Conservation (phyloP, 352 stramenopile species). For the Pythium monospermum region DNA sequence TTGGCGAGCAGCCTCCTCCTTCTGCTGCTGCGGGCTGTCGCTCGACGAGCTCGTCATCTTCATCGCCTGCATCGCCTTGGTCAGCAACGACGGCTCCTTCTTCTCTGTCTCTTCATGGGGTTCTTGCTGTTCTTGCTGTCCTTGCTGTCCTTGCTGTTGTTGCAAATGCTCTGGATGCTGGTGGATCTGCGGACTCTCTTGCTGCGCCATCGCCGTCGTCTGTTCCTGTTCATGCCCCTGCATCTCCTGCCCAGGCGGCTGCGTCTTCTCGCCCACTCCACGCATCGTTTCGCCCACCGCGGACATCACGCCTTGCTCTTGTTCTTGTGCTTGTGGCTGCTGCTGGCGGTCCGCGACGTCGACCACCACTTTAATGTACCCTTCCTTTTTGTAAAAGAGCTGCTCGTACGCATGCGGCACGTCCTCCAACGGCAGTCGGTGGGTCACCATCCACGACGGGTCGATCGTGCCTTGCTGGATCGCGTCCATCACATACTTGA, state of each 20-base stretch:
- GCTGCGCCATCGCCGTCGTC: background rate
- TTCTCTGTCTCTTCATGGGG: background rate
- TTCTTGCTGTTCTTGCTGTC: background rate
- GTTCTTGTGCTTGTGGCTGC: background rate
- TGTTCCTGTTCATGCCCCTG: background rate
- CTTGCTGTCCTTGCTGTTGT: background rate
- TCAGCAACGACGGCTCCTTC: slow-evolving; percentile 18
- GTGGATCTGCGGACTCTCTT: background rate
- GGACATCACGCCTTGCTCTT: background rate
- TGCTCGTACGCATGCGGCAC: slow-evolving; percentile 25
- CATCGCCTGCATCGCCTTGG: slow-evolving; percentile 18
- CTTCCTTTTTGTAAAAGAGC: slow-evolving; percentile 25
- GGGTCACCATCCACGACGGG: slow-evolving; percentile 22
- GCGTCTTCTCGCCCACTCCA: slow-evolving; percentile 1
- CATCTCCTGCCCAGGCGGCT: background rate
- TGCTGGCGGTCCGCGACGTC: background rate
- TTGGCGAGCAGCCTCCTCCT: no score
- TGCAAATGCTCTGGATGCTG: background rate
- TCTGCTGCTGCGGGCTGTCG: background rate
- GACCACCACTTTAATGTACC: slow-evolving; percentile 30
- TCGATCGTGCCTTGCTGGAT: slow-evolving; percentile 25
- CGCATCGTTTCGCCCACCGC: slow-evolving; percentile 1
- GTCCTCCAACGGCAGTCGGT: slow-evolving; percentile 24
- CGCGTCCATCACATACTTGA: slow-evolving; percentile 23
- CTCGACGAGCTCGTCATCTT: slow-evolving; percentile 9